Percentiles rank a stretch among this genome's conserved stretches.
Evolutionary conservation across 805 yeast genomes (phyloP).

Genomic region (Metahyphopichia silvanorum): DNA sequence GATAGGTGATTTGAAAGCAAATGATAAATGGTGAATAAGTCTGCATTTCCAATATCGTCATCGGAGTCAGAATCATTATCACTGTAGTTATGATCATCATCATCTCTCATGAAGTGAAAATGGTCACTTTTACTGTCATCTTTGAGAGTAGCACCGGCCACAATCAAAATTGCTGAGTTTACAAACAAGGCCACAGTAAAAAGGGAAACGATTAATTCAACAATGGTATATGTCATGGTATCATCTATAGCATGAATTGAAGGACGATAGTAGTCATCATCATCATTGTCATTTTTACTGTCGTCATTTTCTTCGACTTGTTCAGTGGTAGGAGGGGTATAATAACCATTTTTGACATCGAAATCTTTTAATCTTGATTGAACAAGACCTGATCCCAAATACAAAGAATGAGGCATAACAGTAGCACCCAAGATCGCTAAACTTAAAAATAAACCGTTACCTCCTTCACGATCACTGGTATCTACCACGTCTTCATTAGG

Average conservation of each 20-base stretch:
- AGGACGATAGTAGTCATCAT: constrained; percentile 56
- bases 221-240: constrained; percentile 75
- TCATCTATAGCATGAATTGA: constrained; percentile 77
- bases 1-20: constrained; percentile 68
- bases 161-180: constrained; percentile 83
- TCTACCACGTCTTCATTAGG: constrained; percentile 47
- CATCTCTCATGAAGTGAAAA: constrained; percentile 6
- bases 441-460: constrained; percentile 65
- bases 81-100: constrained; percentile 15
- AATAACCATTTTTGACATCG: constrained; percentile 64
- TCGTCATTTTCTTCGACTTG: constrained; percentile 1
- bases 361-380: constrained; percentile 79
- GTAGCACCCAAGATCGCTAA: constrained; percentile 91
- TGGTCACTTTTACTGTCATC: constrained; percentile 24
- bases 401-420: constrained; percentile 90
- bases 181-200: constrained; percentile 91
- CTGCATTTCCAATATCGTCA: constrained; percentile 58
- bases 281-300: constrained; percentile 7
- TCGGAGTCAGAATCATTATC: constrained; percentile 19
- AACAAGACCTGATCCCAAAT: constrained; percentile 82
- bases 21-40: constrained; percentile 74
- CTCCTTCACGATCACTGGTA: constrained; percentile 44
- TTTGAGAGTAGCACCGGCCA: constrained; percentile 83
- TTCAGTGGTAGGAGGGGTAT: constrained; percentile 23
- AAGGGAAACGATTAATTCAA: constrained; percentile 77